Base-by-base conservation (phyloP, 768 basidiomycete genomes). In the Leccinum ochraceum region DNA sequence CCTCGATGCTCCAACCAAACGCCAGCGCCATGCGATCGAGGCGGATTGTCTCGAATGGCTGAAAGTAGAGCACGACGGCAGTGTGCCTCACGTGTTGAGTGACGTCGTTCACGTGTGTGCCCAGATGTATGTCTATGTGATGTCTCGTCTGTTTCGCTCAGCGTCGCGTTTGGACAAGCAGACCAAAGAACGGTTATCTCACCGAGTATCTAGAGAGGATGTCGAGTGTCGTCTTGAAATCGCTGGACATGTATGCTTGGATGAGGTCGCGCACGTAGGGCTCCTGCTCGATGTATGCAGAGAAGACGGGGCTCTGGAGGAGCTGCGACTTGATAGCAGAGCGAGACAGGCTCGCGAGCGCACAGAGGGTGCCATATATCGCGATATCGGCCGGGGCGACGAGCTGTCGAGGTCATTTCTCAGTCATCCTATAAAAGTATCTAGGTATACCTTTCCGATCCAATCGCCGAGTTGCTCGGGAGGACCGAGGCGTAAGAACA, bases 51-150 rank as follows among this genome's bases (percentile, higher is more conserved):
- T 89, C 82, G 74, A 95, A 98, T 0, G 95, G 95, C 66, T 87
- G 84, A 79, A 97, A 94, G 76, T 95, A 98, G 53, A 94, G 83
- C n/a, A 85, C 79, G 53, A 98, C 80, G 0, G 93, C 88, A 60
- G 86, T 86, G 65, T 89, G 86, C 44, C 85, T 86, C 74, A 98
- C 89, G 32, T 85, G 79, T 66, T 80, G 81, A 39, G 84, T 83
- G 53, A 98, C 78, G 11, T 81, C 81, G 55, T 75, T 65, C 42
- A 94, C 80, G 69, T 97, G 94, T 5, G 78, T 70, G 6, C 80
- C 76, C 17, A 97, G 82, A 73, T 95, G 90, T 48, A 92, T 81
- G 70, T 95, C 92, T 57, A 93, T 76, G 49, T 80, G 76, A 69
- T 95, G 90, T 39, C 90, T 83, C 2, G 90, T 86, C 92, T 94